Percentiles rank a stretch among this genome's conserved stretches.
These are phyloP conservation scores for Harringtonia lauricola DNA, from an alignment of 2,329 filamentous ascomycete species.

Conservation along the genomic window DNA sequence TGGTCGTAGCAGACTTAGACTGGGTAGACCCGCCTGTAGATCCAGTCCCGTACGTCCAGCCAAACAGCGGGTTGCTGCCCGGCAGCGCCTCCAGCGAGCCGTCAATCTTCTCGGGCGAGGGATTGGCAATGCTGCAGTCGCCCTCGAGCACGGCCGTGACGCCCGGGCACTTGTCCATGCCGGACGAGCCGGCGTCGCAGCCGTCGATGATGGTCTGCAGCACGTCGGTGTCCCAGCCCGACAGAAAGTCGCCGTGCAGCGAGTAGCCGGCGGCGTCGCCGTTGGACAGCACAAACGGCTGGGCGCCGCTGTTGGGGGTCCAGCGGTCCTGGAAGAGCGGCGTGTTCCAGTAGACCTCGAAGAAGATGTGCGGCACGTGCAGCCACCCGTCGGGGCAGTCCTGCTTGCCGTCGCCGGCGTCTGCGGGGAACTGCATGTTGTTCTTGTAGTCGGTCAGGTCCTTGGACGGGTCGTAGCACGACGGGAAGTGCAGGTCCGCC, in stretches of 20 bases:
- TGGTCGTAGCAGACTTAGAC: conserved; percentile 18
- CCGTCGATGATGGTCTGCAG: conserved; percentile 57
- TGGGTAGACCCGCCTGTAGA: no score
- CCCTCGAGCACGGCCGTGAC: conserved; percentile 37
- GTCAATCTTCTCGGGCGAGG: conserved; percentile 32
- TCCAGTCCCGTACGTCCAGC: conserved; percentile 41
- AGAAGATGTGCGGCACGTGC: conserved; percentile 47
- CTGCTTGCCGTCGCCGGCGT: conserved; percentile 29
- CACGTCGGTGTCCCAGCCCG: conserved; percentile 56
- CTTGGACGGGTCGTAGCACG: conserved; percentile 58
- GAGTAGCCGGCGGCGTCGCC: conserved; percentile 62
- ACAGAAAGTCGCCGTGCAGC: conserved; percentile 61
- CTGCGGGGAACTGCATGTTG: conserved; percentile 55
- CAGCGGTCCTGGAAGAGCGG: conserved; percentile 39
- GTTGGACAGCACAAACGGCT: conserved; percentile 58
- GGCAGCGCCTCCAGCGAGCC: conserved; percentile 38
- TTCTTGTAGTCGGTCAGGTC: conserved; percentile 48
- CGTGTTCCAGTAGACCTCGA: conserved; percentile 51
- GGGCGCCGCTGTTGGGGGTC: conserved; percentile 39
- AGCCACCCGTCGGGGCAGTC: conserved; percentile 44
- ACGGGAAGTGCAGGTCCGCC: conserved; percentile 60
- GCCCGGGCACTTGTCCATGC: conserved; percentile 52
- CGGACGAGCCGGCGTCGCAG: conserved; percentile 47
- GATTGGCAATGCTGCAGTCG: conserved; percentile 39
- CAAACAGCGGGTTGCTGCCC: conserved; percentile 42